Percentiles rank a stretch among this genome's conserved stretches.
phyloP scores from a whole-genome alignment of 2,329 filamentous ascomycete species.

The Hypoxylon sp. region DNA sequence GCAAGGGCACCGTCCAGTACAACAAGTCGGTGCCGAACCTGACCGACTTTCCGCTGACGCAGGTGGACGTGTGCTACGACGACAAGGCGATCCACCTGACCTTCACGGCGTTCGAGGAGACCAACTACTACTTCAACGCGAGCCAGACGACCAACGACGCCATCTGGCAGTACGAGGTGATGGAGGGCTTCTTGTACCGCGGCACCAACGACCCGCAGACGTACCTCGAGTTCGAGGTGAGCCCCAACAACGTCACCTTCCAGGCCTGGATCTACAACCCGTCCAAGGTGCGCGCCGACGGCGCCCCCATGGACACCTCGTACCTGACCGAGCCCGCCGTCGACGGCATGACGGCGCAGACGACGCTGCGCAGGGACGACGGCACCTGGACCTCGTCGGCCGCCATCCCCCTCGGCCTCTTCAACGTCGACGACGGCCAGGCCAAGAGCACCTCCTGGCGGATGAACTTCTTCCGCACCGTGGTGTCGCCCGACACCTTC shows the following conservation, averaged over 20 bases:
- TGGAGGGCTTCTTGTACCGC: conserved; percentile 58
- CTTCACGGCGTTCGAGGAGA: conserved; percentile 57
- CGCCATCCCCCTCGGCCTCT: conserved; percentile 56
- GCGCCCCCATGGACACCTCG: conserved; percentile 54
- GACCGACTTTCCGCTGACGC: conserved; percentile 52
- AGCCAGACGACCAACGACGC: conserved; percentile 54
- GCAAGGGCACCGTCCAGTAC: conserved; percentile 49
- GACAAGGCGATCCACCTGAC: conserved; percentile 50
- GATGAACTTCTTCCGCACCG: conserved; percentile 62
- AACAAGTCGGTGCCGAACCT: conserved; percentile 53
- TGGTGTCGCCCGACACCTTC: conserved; percentile 52
- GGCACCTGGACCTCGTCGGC: conserved; percentile 53
- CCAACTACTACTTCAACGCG: conserved; percentile 55
- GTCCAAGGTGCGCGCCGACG: conserved; percentile 52
- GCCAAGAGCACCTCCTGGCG: conserved; percentile 56
- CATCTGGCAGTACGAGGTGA: conserved; percentile 59
- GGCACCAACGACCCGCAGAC: conserved; percentile 56
- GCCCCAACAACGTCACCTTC: conserved; percentile 60
- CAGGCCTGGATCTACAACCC: conserved; percentile 61
- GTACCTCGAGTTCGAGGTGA: conserved; percentile 61
- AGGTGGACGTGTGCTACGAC: conserved; percentile 58
- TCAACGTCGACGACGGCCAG: conserved; percentile 55
- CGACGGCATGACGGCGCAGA: conserved; percentile 53
- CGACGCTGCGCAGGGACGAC: conserved; percentile 48
- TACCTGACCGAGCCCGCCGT: conserved; percentile 51